These are phyloP conservation scores for Euphorbia lathyris DNA, from an alignment of 345 rosid species.

Conservation along the genomic window DNA sequence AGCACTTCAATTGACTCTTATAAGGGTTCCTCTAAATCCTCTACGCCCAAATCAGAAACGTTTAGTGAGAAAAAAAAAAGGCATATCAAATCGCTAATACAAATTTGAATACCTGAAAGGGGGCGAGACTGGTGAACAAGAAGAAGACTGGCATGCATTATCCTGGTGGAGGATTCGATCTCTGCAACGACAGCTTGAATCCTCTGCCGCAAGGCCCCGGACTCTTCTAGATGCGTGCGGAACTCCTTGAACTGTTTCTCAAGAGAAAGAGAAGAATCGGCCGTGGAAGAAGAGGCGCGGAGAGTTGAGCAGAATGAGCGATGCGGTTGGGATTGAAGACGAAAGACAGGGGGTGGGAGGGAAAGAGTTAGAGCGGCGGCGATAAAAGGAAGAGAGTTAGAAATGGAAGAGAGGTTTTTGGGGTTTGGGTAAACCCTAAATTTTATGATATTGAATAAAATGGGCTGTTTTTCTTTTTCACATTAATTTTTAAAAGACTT, in stretches of 20 bases:
- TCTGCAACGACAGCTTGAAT: slow-evolving; percentile 67
- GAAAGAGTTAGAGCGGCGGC: background rate
- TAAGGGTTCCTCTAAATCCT: slow-evolving; percentile 67
- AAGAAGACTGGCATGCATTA: slow-evolving; percentile 72
- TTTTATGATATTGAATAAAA: no score
- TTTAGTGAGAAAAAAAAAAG: no score
- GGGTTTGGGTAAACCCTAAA: slow-evolving; percentile 3
- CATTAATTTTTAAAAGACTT: no score
- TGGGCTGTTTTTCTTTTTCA: no score
- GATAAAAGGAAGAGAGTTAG: background rate
- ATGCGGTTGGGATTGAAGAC: background rate
- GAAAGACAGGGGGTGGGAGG: background rate
- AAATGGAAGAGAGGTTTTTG: background rate
- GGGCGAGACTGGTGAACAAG: slow-evolving; percentile 88
- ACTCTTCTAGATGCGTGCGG: slow-evolving; percentile 71
- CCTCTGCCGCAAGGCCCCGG: slow-evolving; percentile 64
- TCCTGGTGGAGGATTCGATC: slow-evolving; percentile 69
- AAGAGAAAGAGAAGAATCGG: slow-evolving; percentile 36
- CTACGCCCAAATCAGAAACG: slow-evolving; percentile 31
- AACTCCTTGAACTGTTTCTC: slow-evolving; percentile 80
- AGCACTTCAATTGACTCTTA: slow-evolving; percentile 52
- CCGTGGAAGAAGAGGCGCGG: slow-evolving; percentile 53
- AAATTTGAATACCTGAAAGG: slow-evolving; percentile 52
- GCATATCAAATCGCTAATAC: background rate
- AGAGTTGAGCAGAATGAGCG: slow-evolving; percentile 6